Evolutionary conservation across 2,329 filamentous ascomycete species (phyloP), one percentile per base, ranked within the genome.

Genomic region (Diplodia intermedia): DNA sequence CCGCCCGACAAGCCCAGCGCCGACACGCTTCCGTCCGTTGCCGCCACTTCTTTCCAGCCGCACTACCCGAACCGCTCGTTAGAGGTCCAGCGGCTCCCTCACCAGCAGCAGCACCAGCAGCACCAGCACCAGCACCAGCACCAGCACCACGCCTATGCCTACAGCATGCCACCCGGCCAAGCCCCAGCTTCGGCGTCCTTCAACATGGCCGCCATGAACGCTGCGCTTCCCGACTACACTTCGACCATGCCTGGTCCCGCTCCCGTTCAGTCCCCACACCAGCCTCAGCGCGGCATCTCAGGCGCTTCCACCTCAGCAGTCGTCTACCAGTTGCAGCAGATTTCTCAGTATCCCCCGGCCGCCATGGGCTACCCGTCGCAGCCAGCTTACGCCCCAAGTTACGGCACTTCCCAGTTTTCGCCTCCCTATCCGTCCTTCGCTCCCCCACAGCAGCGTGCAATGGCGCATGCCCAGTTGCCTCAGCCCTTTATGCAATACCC

Each of bases 321-420:
- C n/a, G 77, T 78, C 47, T 81, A 80, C 57, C 79, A 80, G 49
- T 71, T 79, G 14, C 76, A 77, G 68, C 79, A 81, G 53, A 79
- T 75, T 47, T 54, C 78, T 8, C 79, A 81, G 60, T 75, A 77
- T 71, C 72, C 76, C 31, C 74, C 74, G 40, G 63, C 72, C 7
- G 69, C 72, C 18, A 68, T 69, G 50, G 71, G 63, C 7, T 71
- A 76, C 52, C 67, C 73, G 49, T 66, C 69, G 18, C 78, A 77
- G 31, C 57, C 72, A 7, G 63, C 71, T 20, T 79, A 77, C 65
- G 73, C 71, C 23, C 66, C 73, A 33, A 72, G 72, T 2, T 80
- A 74, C 63, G 69, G 69, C 31, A 65, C 73, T 47, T 69, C 70
- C 23, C 74, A 74, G 36, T 78, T 76, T 55, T 73, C 75, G 18